Percentiles rank a stretch among this genome's conserved stretches.
Conservation (phyloP, 495 filamentous ascomycete genomes). For the Ramalina intermedia region DNA sequence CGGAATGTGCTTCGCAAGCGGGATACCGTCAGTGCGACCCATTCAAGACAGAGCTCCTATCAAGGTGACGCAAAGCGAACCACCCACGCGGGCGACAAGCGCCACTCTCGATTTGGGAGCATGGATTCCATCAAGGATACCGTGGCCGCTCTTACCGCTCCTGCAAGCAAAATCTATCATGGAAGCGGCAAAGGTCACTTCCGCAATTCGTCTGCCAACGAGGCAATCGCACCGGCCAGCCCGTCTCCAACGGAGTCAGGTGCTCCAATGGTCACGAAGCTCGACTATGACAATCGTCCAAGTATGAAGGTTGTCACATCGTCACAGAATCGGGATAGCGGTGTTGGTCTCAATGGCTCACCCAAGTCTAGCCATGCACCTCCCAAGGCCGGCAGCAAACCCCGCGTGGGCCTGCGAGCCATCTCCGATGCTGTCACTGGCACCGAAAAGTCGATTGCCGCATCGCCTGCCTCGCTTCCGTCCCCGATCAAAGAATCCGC, state of each 20-base stretch:
- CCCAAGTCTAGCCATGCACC: slow-evolving; percentile 28
- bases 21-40: slow-evolving; percentile 37
- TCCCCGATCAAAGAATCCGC: slow-evolving; percentile 52
- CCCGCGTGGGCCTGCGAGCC: slow-evolving; percentile 53
- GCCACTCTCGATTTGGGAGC: slow-evolving; percentile 70
- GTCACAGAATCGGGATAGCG: slow-evolving; percentile 33
- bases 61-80: slow-evolving; percentile 49
- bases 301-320: slow-evolving; percentile 30
- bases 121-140: slow-evolving; percentile 41
- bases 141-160: slow-evolving; percentile 22
- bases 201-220: slow-evolving; percentile 29
- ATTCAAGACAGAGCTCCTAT: slow-evolving; percentile 55
- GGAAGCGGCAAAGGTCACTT: slow-evolving; percentile 33
- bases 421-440: slow-evolving; percentile 69
- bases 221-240: slow-evolving; percentile 18
- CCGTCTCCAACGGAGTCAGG: slow-evolving; percentile 14
- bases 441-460: slow-evolving; percentile 39
- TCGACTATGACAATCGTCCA: slow-evolving; percentile 38
- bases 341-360: slow-evolving; percentile 36
- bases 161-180: slow-evolving; percentile 47
- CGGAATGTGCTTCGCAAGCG: slow-evolving; percentile 75
- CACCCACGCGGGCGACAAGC: slow-evolving; percentile 39
- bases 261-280: slow-evolving; percentile 43
- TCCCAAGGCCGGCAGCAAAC: slow-evolving; percentile 32
- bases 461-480: slow-evolving; percentile 33